Evolutionary conservation across 2,329 filamentous ascomycete genomes (phyloP).

Genomic region (Trichoderma sp.): DNA sequence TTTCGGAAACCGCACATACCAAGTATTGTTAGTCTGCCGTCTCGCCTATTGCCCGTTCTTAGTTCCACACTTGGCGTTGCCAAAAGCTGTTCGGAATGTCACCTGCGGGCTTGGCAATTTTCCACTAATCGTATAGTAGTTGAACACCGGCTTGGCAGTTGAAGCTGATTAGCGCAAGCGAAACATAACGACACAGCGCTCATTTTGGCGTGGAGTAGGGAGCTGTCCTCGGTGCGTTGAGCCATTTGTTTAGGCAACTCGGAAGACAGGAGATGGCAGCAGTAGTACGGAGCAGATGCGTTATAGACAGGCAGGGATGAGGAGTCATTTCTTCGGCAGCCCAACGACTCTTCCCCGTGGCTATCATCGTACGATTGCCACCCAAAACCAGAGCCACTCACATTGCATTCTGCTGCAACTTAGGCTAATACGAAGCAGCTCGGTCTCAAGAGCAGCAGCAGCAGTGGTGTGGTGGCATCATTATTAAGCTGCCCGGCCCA

Average conservation of each 20-base stretch:
- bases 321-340: neutral
- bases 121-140: neutral
- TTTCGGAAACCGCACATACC: neutral
- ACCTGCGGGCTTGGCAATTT: neutral
- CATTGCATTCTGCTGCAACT: neutral
- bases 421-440: slow-evolving; percentile 13
- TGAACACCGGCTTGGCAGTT: neutral
- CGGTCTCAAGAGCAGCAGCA: neutral
- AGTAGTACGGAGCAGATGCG: neutral
- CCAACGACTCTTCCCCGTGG: neutral
- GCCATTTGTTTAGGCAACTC: neutral
- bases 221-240: neutral
- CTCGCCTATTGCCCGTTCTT: neutral
- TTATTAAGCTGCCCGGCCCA: neutral
- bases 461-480: slow-evolving; percentile 6
- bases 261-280: neutral
- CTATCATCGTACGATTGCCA: slow-evolving; percentile 2
- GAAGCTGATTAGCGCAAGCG: slow-evolving; percentile 1
- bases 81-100: neutral
- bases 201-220: neutral
- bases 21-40: neutral
- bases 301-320: neutral
- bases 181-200: neutral
- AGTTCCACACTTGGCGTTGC: neutral
- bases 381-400: neutral